Base-by-base conservation (phyloP, 441 rosid species). In the Isatis lusitanica region DNA sequence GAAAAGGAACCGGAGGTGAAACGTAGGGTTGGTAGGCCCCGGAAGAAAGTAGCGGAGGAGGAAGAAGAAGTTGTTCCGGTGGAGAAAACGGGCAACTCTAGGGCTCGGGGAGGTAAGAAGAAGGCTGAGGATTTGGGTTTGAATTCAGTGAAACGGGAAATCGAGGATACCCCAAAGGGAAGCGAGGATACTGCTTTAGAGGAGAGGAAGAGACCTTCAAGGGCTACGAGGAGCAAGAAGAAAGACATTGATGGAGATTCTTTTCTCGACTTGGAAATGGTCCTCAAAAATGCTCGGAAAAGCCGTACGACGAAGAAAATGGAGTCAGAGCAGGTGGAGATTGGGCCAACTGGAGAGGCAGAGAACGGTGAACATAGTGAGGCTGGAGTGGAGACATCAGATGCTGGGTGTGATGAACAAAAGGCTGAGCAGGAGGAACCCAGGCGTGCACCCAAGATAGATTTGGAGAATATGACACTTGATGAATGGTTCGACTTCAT, bases 401-500 rank as follows among this genome's bases (percentile, higher is more conserved):
- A 80, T 63, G 53, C 58, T 52, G 38, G 47, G 28, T 33, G 62
- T 39, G 47, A 26, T 33, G 69, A 70, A 21, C 50, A 56, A 48
- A 50, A 40, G 18, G 61, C 47, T 63, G 68, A 57, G 64, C 63
- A 42, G 18, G 63, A 35, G 24, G 24, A 21, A 59, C 21, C 39
- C 4, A 60, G 43, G 16, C 21, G 15, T 40, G 51, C 13, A 30
- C 58, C 17, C 10, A 28, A 30, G 31, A 13, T 73, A 28, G 84
- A 83, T 80, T 80, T 84, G 57, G 83, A 66, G 71, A 83, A 70
- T 62, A 81, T 85, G 87, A 80, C 83, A 5, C 17, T 86, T 44
- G 82, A 77, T 56, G 74, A 87, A 35, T 89, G 90, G 93, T 86
- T 87, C 57, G 78, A 79, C 58, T 80, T 40, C 63, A 52, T 87